Percentiles rank a stretch among this genome's conserved stretches.
phyloP scores from a whole-genome alignment of 2,329 filamentous ascomycete genomes.

The Talaromyces sp. region DNA sequence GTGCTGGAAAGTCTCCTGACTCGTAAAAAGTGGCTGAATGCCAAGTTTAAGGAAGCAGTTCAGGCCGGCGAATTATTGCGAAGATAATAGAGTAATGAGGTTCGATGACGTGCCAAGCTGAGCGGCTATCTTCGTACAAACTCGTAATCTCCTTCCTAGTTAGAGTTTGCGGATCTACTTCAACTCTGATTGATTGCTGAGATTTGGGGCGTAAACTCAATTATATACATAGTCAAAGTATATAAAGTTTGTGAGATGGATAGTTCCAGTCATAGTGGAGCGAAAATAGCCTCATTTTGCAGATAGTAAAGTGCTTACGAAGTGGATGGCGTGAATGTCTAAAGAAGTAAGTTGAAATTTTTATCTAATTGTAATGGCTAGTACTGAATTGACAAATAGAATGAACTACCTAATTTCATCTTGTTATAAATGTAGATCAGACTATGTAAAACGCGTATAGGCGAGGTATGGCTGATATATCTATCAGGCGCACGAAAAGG shows the following conservation, averaged over 20 bases:
- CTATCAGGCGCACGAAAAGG: neutral
- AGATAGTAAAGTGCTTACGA: neutral
- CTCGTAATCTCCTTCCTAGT: neutral
- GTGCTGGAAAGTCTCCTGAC: neutral
- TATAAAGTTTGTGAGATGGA: neutral
- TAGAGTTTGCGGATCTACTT: neutral
- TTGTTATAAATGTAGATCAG: neutral
- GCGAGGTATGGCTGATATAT: neutral
- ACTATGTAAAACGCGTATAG: neutral
- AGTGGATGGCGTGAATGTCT: neutral
- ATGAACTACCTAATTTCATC: neutral
- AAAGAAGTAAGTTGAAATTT: neutral
- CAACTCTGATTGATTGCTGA: neutral
- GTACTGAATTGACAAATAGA: neutral
- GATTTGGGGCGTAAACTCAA: neutral
- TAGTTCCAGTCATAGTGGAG: neutral
- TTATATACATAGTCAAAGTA: neutral
- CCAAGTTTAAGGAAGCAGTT: neutral
- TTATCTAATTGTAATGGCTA: neutral
- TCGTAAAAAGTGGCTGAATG: neutral
- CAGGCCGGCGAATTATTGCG: neutral
- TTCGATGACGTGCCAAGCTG: neutral
- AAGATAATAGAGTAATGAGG: neutral
- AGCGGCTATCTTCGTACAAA: neutral
- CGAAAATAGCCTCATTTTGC: neutral